Base-by-base conservation (phyloP, 768 basidiomycete genomes). In the Tulasnella sp. region DNA sequence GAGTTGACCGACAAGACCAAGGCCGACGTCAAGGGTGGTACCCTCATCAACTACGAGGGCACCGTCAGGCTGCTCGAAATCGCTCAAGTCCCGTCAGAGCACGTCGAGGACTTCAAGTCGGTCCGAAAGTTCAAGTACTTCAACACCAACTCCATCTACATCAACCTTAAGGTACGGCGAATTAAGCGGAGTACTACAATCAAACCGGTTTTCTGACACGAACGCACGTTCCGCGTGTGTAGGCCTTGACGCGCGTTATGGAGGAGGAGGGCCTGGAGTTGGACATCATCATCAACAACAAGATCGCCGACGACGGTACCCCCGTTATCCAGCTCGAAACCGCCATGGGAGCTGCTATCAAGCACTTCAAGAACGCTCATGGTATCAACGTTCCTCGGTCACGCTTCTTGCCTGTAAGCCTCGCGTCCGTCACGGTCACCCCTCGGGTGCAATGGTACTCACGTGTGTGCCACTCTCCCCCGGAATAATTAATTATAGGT, bases 1-100 rank as follows among this genome's bases (percentile, higher is more conserved):
- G 92, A 96, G 81, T 90, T 96, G 75, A 97, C 95, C 12, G 92
- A 95, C 84, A 96, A 95, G 86, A 95, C 94, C 78, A 95, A 96
- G 86, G 93, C 90, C 66, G 94, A 90, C 76, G 86, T 90, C 80
- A 90, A 90, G 88, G 90, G 90, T 81, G 92, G 92, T 80, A 94
- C 93, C 72, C 85, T 94, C 77, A 90, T 95, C 76, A 90, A 94
- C 81, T 95, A 95, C 78, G 91, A 97, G 42, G 94, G 93, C 59
- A 88, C 87, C 39, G 87, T 95, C 69, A 88, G 93, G 67, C 83
- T 97, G 70, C 88, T 97, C 73, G 95, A 97, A 83, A 92, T 97
- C 74, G 94, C 95, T 35, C 95, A 97, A 80, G 94, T 96, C 32
- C 94, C 94, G 35, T 89, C 88, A 44, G 94, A 95, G 79, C 94